Evolutionary conservation across 2,329 filamentous ascomycete genomes (phyloP).

Genomic region (Rutstroemia sp.): DNA sequence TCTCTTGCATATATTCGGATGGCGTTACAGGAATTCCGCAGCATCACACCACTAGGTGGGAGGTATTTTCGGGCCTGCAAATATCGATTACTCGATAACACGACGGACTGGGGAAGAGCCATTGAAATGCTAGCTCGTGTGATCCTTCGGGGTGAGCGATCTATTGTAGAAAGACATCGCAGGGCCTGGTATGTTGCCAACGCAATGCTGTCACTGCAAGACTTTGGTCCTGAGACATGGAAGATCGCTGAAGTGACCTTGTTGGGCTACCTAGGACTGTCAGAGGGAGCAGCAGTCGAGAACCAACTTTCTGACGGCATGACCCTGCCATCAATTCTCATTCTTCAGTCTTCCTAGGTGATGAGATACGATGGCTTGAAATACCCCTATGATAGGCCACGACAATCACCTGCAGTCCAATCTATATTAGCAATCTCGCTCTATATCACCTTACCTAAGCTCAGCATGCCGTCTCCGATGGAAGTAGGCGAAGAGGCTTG

Average conservation of each 20-base stretch:
- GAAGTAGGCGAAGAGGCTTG: too few relatives aligned
- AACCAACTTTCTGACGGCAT: too few relatives aligned
- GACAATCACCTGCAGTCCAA: too few relatives aligned
- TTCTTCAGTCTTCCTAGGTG: too few relatives aligned
- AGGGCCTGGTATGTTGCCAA: background rate
- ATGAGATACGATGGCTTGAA: too few relatives aligned
- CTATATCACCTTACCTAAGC: too few relatives aligned
- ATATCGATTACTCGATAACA: background rate
- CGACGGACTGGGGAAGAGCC: background rate
- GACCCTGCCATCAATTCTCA: too few relatives aligned
- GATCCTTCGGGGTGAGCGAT: background rate
- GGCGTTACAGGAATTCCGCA: background rate
- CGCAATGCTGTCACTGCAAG: background rate
- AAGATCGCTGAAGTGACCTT: background rate
- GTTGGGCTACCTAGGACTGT: background rate
- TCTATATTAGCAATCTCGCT: too few relatives aligned
- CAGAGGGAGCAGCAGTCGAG: background rate
- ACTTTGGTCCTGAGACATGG: background rate
- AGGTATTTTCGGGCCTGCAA: background rate
- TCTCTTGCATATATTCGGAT: background rate
- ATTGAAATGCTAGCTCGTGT: background rate
- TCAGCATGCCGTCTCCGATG: too few relatives aligned
- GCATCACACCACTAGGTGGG: background rate
- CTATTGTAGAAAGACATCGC: background rate
- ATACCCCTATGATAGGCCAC: too few relatives aligned